Evolutionary conservation across 1,284 basidiomycete genomes (phyloP), one percentile per base, ranked within the genome.

Genomic region (Sporisorium graminicola): DNA sequence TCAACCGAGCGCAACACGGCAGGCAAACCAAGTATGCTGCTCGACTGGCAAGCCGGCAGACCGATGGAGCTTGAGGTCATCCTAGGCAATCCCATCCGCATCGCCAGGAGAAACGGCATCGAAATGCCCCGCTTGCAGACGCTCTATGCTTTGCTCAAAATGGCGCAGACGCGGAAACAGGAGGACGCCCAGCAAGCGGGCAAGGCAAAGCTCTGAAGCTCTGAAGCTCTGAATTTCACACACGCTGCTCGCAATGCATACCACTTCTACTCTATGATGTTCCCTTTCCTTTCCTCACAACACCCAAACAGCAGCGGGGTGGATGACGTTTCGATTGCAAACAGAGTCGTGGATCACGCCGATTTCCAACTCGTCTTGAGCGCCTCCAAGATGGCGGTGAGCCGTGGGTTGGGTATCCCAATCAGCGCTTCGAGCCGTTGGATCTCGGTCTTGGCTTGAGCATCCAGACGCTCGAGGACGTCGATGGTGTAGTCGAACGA

Each of bases 61-160:
- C 82, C 83, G 10, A 85, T 88, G 82, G 87, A 88, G 68, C 72
- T 88, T 2, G 86, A 88, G 60, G 87, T 87, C 3, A 86, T 85
- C 37, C 51, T 86, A 14, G 82, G 81, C 0, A 80, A 82, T 46
- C 83, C 81, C 2, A 81, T 87, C 18, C 70, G 84, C 9, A 83
- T 86, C 31, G 87, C 87, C 2, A 68, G 80, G 44, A 71, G 80
- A 27, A 79, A 86, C 46, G 86, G 85, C 0, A 71, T 86, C 14
- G 82, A 85, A 20, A 87, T 87, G 85, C 85, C 86, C 1, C 67
- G 87, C 14, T 77, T 87, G 29, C 85, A 87, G 62, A 80, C 76
- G 18, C 84, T 88, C 81, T 87, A 87, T 77, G 86, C 86, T 10
- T 77, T 88, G 26, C 76, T 88, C 13, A 86, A 83, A 57, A 86